A percentile compares a stretch with the other conserved stretches of the same genome.
These are phyloP conservation scores for Cornus florida DNA, from an alignment of 148 eudicot species.

Conservation along the genomic window DNA sequence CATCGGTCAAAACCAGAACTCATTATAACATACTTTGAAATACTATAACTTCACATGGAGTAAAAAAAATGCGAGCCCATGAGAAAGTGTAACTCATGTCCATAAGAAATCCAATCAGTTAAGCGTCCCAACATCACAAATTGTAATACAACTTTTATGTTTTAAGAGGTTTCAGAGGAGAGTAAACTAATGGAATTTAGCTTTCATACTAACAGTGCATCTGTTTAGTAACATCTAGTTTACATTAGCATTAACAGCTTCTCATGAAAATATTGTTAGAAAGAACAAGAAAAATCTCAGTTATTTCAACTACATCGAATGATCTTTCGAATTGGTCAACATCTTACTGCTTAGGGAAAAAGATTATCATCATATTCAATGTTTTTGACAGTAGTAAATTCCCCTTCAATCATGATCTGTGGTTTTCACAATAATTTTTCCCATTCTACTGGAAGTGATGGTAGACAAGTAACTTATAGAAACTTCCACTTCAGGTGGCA, in stretches of 20 bases:
- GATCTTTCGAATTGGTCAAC: too few species aligned
- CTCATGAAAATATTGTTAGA: neutral
- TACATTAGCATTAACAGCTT: neutral
- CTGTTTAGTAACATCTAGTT: neutral
- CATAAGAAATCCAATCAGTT: neutral
- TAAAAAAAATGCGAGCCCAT: neutral
- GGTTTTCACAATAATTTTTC: neutral
- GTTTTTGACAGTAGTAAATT: neutral
- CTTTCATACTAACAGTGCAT: neutral
- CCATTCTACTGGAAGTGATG: neutral
- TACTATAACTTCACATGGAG: neutral
- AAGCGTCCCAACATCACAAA: conserved; percentile 1
- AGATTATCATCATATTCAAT: too few species aligned
- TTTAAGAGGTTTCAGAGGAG: neutral
- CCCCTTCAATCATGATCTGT: neutral
- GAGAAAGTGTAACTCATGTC: neutral
- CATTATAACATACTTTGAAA: neutral
- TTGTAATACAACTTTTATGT: neutral
- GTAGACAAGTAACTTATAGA: neutral
- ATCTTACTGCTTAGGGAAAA: too few species aligned
- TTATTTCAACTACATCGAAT: too few species aligned
- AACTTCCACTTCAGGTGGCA: neutral
- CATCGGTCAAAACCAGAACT: conserved; percentile 8
- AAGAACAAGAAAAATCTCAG: too few species aligned
- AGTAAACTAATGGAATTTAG: neutral